Evolutionary conservation across 2,329 filamentous ascomycete genomes (phyloP).

Genomic region (Pseudocercospora fuligena): DNA sequence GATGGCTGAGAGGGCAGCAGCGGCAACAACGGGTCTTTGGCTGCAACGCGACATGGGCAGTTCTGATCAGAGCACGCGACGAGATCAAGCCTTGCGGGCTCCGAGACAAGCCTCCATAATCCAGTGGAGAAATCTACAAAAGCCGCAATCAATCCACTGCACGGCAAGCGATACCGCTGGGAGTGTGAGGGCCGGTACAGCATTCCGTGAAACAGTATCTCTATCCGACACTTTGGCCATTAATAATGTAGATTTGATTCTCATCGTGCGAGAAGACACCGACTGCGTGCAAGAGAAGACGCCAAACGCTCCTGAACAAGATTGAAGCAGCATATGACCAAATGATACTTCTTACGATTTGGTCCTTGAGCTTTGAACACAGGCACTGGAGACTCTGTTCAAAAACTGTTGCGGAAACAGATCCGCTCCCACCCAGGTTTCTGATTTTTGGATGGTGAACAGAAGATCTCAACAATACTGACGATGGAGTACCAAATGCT

Average conservation of each 20-base stretch:
- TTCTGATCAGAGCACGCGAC: neutral
- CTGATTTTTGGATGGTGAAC: too few species aligned
- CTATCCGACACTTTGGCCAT: neutral
- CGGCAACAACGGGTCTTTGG: neutral
- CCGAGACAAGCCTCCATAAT: neutral
- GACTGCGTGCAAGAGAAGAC: too few species aligned
- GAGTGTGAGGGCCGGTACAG: neutral
- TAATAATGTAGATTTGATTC: too few species aligned
- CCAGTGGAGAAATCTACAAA: neutral
- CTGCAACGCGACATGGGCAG: neutral
- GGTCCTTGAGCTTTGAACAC: too few species aligned
- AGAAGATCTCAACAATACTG: too few species aligned
- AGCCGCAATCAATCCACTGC: slow-evolving; percentile 2
- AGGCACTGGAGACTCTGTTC: too few species aligned
- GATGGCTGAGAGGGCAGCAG: neutral
- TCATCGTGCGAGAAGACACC: neutral
- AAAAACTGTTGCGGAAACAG: too few species aligned
- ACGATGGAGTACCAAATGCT: too few species aligned
- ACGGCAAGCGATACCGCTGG: neutral
- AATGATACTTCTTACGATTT: too few species aligned
- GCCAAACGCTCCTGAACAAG: too few species aligned
- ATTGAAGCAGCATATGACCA: too few species aligned
- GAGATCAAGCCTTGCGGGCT: neutral
- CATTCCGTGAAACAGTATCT: neutral
- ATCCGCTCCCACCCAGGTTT: too few species aligned